phyloP scores from a whole-genome alignment of 768 basidiomycete genomes.

The Calocybe gangraenosa region DNA sequence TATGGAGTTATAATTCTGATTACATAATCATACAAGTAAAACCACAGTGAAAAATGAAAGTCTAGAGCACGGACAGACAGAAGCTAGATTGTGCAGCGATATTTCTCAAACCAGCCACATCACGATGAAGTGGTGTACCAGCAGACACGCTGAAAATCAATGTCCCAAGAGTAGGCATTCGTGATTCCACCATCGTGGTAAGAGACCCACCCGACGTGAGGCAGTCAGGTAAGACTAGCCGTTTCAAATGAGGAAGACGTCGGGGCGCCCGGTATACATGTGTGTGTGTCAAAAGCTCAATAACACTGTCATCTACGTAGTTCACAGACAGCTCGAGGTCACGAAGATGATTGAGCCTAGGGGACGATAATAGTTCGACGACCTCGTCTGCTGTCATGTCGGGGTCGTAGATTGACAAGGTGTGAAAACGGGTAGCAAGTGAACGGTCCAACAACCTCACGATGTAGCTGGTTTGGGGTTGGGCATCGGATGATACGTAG shows the following conservation, averaged over 20 bases:
- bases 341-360: neutral
- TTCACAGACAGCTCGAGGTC: slow-evolving; percentile 1
- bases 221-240: slow-evolving; percentile 3
- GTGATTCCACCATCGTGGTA: neutral
- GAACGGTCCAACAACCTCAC: slow-evolving; percentile 8
- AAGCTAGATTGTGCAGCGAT: neutral
- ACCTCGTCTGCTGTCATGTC: slow-evolving; percentile 3
- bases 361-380: neutral
- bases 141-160: slow-evolving; percentile 3
- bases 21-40: no score
- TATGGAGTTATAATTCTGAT: neutral
- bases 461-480: neutral
- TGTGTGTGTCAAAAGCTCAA: neutral
- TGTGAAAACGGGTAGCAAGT: neutral
- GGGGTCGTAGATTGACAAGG: slow-evolving; percentile 6
- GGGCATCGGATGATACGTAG: neutral
- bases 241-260: neutral
- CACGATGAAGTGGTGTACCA: neutral
- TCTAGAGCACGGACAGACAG: neutral
- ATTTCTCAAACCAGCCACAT: neutral
- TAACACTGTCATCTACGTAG: neutral
- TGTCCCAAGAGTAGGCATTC: neutral
- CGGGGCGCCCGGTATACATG: neutral
- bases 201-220: neutral
- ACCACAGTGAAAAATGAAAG: neutral